Base-by-base conservation (phyloP, 1,139 yeast species). In the Petasospora fabianii region DNA sequence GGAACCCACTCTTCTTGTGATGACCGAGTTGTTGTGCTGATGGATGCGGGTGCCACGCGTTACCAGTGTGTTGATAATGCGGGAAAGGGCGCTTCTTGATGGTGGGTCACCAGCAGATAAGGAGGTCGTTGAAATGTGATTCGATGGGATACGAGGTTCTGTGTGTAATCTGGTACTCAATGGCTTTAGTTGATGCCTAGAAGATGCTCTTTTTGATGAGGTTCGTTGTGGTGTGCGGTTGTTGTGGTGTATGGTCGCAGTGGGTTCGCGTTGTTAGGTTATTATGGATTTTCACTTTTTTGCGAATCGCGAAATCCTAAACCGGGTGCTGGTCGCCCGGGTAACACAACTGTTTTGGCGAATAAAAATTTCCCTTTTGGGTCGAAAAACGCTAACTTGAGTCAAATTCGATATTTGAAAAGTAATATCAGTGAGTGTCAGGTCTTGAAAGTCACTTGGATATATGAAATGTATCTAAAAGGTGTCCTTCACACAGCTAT, bases 231-330 rank as follows among this genome's bases (percentile, higher is more conserved):
- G 8, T 11, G 35, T 27, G 30, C 29, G 34, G 37, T 39, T 32
- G 40, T 39, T 39, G 30, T 33, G 30, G 32, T 38, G 35, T 29
- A 24, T 30, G 34, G 42, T 32, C 36, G 39, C 35, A 30, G 32
- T 19, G n/a, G 41, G 41, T 40, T 40, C 43, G 43, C 43, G 39
- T 30, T 39, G 24, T 28, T 34, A 31, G 38, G 32, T 32, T 36
- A 35, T 34, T 35, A 29, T 30, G 33, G 32, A 19, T 32, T 39
- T 36, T 33, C 39, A 32, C 33, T 24, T 24, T 35, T 39, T 29
- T 29, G 31, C 36, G 29, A 29, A 17, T 34, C 32, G 43, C 39
- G 39, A 22, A 29, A 27, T 8, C 15, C 32, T 26, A 13, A 19
- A 4, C 7, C 13, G 4, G 26, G 27, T 14, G 29, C 13, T 11